A percentile compares a stretch with the other conserved stretches of the same genome.
phyloP scores from a whole-genome alignment of 257 asterid species.

The Nicotiana sylvestris region DNA sequence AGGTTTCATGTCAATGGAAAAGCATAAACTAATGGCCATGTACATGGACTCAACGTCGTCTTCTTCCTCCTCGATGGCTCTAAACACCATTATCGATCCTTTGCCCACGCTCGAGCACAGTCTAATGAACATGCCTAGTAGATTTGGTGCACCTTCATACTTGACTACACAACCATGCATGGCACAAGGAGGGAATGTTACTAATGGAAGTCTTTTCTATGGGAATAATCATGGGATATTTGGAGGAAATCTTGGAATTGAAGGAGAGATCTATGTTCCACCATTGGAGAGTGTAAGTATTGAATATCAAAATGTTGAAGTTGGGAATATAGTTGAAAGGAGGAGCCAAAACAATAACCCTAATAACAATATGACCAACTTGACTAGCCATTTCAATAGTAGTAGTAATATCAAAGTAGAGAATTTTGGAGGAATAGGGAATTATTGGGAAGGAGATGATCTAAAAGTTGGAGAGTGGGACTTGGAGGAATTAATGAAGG shows the following conservation, averaged over 20 bases:
- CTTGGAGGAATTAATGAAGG: conserved; percentile 62
- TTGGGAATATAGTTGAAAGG: conserved; percentile 16
- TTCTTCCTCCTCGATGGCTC: conserved; percentile 32
- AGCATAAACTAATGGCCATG: conserved; percentile 31
- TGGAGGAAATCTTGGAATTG: conserved; percentile 26
- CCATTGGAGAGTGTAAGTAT: conserved; percentile 23
- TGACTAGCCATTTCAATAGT: conserved; percentile 9
- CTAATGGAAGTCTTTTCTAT: conserved; percentile 2
- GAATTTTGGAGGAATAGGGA: conserved; percentile 37
- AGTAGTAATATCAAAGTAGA: conserved; percentile 27
- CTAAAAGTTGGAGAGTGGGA: conserved; percentile 52
- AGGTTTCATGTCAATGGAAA: conserved; percentile 32
- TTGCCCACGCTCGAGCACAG: conserved; percentile 25
- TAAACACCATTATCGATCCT: conserved; percentile 28
- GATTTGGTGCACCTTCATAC: conserved; percentile 19
- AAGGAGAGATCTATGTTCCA: conserved; percentile 31
- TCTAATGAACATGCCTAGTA: conserved; percentile 8
- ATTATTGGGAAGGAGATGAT: conserved; percentile 47
- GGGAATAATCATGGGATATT: conserved; percentile 21
- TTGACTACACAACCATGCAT: conserved; percentile 33
- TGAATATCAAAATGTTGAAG: conserved; percentile 12
- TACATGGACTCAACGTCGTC: conserved; percentile 32
- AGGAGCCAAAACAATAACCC: neutral
- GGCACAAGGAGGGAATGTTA: conserved; percentile 10
- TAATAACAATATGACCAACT: neutral